Conservation (phyloP, 2,329 filamentous ascomycete genomes). For the Gaeumannomyces tritici region DNA sequence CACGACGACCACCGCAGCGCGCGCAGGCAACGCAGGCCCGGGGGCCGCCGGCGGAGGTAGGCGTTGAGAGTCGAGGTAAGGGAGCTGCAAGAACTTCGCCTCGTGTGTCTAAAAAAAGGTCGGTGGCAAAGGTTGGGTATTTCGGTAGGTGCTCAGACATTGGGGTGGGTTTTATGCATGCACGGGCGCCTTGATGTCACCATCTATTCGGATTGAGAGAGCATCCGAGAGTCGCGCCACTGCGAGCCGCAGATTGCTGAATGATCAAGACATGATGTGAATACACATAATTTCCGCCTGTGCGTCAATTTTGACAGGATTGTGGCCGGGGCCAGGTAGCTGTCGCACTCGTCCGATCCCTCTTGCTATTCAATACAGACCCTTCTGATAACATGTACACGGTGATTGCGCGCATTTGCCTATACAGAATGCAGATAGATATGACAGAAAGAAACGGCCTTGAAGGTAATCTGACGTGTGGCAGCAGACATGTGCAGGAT, state of each 20-base stretch:
- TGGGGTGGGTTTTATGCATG: background rate
- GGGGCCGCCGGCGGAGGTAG: background rate
- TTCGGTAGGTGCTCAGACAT: background rate
- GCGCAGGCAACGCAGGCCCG: background rate
- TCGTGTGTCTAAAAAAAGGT: too few species aligned
- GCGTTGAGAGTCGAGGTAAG: background rate
- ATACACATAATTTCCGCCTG: too few species aligned
- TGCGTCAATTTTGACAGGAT: too few species aligned
- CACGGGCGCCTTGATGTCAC: background rate
- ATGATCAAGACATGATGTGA: too few species aligned
- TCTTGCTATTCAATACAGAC: too few species aligned
- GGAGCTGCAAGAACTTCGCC: background rate
- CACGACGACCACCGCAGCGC: background rate
- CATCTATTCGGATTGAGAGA: background rate
- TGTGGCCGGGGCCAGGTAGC: too few species aligned
- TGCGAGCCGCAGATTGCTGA: too few species aligned
- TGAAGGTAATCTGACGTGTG: background rate
- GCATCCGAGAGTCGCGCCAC: background rate
- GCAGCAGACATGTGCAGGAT: background rate
- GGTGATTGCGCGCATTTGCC: too few species aligned
- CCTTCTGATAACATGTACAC: too few species aligned
- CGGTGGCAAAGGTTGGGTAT: background rate
- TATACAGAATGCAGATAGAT: too few species aligned
- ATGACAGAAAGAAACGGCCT: background rate
- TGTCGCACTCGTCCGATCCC: too few species aligned